A percentile compares a stretch with the other conserved stretches of the same genome.
phyloP scores from a whole-genome alignment of 768 basidiomycete species.

The Mycena venus region DNA sequence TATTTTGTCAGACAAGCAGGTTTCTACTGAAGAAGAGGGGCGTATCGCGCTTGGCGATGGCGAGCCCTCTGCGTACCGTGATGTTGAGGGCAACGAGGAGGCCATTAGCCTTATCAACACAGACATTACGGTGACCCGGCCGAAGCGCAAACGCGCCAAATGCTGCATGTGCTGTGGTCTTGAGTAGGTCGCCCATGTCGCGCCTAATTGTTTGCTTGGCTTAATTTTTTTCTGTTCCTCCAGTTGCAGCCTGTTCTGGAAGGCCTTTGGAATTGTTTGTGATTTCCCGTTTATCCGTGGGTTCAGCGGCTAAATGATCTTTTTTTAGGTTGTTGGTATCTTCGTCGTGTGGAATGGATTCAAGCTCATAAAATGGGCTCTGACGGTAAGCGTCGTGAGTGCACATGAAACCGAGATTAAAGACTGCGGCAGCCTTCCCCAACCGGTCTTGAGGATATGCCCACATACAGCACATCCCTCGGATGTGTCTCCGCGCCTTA shows the following conservation, averaged over 20 bases:
- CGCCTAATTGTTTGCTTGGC: neutral
- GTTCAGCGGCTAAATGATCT: neutral
- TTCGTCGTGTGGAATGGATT: slow-evolving; percentile 57
- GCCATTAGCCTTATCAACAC: slow-evolving; percentile 50
- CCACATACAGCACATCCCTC: slow-evolving; percentile 64
- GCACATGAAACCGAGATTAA: neutral
- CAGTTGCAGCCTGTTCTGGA: slow-evolving; percentile 70
- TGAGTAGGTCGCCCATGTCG: slow-evolving; percentile 53
- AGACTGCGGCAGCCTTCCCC: slow-evolving; percentile 54
- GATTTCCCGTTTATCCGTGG: neutral
- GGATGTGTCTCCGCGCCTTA: slow-evolving; percentile 62
- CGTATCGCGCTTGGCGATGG: slow-evolving; percentile 43
- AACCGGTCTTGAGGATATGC: slow-evolving; percentile 70
- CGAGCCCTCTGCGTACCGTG: slow-evolving; percentile 35
- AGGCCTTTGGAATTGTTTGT: slow-evolving; percentile 63
- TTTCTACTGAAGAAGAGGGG: slow-evolving; percentile 59
- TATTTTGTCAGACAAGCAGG: slow-evolving; percentile 51
- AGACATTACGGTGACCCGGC: slow-evolving; percentile 43
- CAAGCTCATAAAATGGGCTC: slow-evolving; percentile 62
- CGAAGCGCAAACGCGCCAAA: slow-evolving; percentile 48
- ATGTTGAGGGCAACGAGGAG: slow-evolving; percentile 40
- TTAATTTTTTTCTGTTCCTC: neutral
- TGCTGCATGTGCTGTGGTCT: slow-evolving; percentile 68
- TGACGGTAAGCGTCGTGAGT: slow-evolving; percentile 51
- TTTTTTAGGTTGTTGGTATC: slow-evolving; percentile 40